Evolutionary conservation across 176 grass and related monocot species (phyloP), one percentile per base, ranked within the genome.

Genomic region (Rhipidocladum racemiflorum): DNA sequence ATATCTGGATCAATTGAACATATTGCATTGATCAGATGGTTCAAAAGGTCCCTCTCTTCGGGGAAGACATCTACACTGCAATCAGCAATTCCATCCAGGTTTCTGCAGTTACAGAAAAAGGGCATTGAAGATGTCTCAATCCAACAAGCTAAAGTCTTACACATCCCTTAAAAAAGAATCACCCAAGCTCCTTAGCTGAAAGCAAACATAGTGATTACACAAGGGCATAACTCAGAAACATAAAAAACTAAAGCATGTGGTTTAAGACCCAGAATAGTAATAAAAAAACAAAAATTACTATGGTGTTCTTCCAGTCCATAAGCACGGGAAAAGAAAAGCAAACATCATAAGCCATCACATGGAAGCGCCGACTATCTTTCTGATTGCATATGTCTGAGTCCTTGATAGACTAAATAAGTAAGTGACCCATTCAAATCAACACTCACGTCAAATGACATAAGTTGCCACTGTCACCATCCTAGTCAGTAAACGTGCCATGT

Each of bases 1-100:
- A 97, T 88, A 87, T 94, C 92, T 64, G 95, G 92, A 92, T 94
- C 95, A 82, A 91, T 81, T 59, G 84, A 92, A 89, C 87, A 89
- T 77, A 97, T 63, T 78, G 78, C 81, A 81, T 80, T 74, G 5
- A 89, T 87, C 77, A 97, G 79, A 84, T 94, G 83, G 60, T 92
- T 81, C 78, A 97, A 36, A 83, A 97, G 88, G 56, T 86, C 68
- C n/a, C 68, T 94, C 86, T 97, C 95, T 85, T 91, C 88, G 57
- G 78, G 78, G 81, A 94, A 91, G 67, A 89, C 63, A 66, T 77
- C 8, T 40, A 89, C 35, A 56, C 70, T 78, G 80, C 78, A 92
- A 75, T 51, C 66, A 75, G 79, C 69, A 81, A 94, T 74, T 85
- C 90, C 88, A 44, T 94, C 92, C 65, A 84, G 75, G 80, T 91